These are phyloP conservation scores for Exserohilum turcica DNA, from an alignment of 2,329 filamentous ascomycete genomes.

Conservation along the genomic window DNA sequence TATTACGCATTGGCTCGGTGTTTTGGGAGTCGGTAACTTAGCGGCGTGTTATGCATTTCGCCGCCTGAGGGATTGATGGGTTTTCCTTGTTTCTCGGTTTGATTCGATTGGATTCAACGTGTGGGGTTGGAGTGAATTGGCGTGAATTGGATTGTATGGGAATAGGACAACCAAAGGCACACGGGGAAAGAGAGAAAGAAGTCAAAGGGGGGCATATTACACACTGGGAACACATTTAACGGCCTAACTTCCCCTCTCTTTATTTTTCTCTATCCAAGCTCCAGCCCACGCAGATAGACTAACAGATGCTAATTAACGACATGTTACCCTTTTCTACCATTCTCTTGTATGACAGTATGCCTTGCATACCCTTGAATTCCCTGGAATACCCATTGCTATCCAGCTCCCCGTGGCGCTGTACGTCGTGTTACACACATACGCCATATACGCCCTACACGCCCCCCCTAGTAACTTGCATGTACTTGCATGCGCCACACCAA, in stretches of 20 bases:
- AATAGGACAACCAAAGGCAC: too few relatives aligned
- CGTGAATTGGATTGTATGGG: too few relatives aligned
- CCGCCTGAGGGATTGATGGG: background rate
- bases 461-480: background rate
- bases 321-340: too few relatives aligned
- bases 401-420: too few relatives aligned
- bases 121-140: too few relatives aligned
- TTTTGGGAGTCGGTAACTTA: background rate
- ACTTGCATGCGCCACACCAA: background rate
- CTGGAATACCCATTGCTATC: background rate
- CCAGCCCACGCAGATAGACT: too few relatives aligned
- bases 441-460: background rate
- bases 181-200: too few relatives aligned
- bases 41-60: background rate
- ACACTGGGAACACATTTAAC: too few relatives aligned
- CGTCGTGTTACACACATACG: too few relatives aligned
- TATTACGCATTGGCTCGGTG: background rate
- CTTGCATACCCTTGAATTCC: background rate
- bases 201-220: too few relatives aligned
- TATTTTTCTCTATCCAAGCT: background rate
- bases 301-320: too few relatives aligned
- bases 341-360: too few relatives aligned
- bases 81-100: background rate
- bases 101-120: background rate
- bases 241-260: background rate